Base-by-base conservation (phyloP, 495 filamentous ascomycete genomes). In the Talaromyces ruber region DNA sequence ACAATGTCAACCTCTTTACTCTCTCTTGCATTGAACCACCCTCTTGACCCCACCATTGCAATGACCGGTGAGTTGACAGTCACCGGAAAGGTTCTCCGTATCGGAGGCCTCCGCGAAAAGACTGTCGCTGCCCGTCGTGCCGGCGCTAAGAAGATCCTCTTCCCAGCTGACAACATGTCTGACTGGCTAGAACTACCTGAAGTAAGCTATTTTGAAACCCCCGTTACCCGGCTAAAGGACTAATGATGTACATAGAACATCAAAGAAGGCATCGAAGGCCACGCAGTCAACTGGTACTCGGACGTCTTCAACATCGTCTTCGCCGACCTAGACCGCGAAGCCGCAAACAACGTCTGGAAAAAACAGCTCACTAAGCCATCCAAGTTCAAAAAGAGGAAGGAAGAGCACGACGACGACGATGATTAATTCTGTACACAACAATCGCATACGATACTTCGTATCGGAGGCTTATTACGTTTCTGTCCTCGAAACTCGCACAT, bases 1-100 rank as follows among this genome's bases (percentile, higher is more conserved):
- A 97, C 95, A 24, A 98, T 99, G 94, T 91, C 95, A 47, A 97
- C 91, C 32, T 90, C 90, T 64, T 73, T 99, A 65, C 76, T 99
- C 37, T 91, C 87, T 52, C 78, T 98, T 68, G 93, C 90, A 25
- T 70, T 98, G 63, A 85, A 95, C 61, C 80, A 83, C 63, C 81
- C 86, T 26, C 77, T 99, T 43, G 84, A 93, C 68, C 88, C 91
- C 2, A 91, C 90, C 26, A 86, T 98, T 68, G 93, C 95, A 55
- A 99, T 99, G 95, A 99, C 95, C 22, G 95, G 95, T 65, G 95
- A 99, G 76, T 76, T 99, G 65, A 99, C 95, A 0, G 89, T 99
- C 57, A 99, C 95, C 22, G 95, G 95, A 29, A 98, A 98, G 75
- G 93, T 99, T 6, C 77, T 99, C 60, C 83, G 95, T 67, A 99